A percentile compares a stretch with the other conserved stretches of the same genome.
Conservation (phyloP, 345 rosid genomes). For the Draba incana region DNA sequence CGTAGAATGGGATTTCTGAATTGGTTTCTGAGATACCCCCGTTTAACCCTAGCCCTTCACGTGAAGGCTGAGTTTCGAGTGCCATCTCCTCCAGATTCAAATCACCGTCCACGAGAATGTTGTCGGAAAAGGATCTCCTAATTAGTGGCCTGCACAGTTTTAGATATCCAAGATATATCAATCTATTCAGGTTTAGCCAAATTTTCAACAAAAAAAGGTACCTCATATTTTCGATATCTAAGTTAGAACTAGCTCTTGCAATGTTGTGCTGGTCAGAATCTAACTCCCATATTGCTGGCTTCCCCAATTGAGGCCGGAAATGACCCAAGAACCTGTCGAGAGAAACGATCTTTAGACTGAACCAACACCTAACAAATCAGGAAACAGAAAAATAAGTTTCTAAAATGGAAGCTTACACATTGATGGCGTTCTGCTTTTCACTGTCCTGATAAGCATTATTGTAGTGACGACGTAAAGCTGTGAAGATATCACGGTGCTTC, state of each 20-base stretch:
- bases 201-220: conserved; percentile 19
- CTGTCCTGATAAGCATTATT: conserved; percentile 36
- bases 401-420: conserved; percentile 33
- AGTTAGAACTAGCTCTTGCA: conserved; percentile 39
- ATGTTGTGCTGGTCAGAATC: conserved; percentile 38
- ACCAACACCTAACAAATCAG: not conserved
- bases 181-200: conserved; percentile 2
- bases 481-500: conserved; percentile 33
- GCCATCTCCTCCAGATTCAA: conserved; percentile 37
- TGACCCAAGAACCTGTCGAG: conserved; percentile 41
- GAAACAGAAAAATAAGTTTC: not conserved
- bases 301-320: conserved; percentile 40
- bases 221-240: conserved; percentile 36
- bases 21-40: conserved; percentile 34
- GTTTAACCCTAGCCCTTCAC: conserved; percentile 34
- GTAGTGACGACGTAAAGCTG: conserved; percentile 39
- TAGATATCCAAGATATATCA: not conserved
- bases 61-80: conserved; percentile 29
- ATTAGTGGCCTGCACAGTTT: conserved; percentile 39
- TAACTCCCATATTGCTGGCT: conserved; percentile 39
- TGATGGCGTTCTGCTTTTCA: conserved; percentile 43
- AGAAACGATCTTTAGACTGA: conserved; percentile 13
- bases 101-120: conserved; percentile 27
- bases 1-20: conserved; percentile 28
- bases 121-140: conserved; percentile 42